Conservation (phyloP, 1,284 basidiomycete genomes). For the Irpex sp. region DNA sequence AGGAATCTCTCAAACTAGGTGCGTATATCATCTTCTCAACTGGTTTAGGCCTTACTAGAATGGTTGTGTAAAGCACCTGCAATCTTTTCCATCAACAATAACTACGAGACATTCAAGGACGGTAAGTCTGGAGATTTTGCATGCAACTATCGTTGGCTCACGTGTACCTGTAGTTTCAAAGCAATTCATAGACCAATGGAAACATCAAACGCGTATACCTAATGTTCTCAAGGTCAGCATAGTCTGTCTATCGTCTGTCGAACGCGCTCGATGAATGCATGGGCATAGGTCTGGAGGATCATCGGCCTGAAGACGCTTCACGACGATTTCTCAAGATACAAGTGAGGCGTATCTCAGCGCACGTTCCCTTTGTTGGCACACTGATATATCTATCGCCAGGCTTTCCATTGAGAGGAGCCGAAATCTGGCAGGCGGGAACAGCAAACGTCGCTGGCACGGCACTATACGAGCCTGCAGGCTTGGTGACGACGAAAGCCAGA, state of each 20-base stretch:
- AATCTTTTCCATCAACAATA: constrained; percentile 12
- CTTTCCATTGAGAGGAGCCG: constrained; percentile 9
- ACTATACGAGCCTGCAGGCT: constrained; percentile 11
- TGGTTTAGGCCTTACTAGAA: not conserved
- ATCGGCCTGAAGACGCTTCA: constrained; percentile 10
- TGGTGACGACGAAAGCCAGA: constrained; percentile 6
- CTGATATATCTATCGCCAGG: not conserved
- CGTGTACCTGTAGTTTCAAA: constrained; percentile 7
- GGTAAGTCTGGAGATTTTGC: constrained; percentile 3
- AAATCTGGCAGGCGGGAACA: constrained; percentile 7
- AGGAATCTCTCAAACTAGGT: constrained; percentile 11
- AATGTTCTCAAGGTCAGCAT: constrained; percentile 14
- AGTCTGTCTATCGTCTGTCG: not conserved
- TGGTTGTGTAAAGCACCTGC: constrained; percentile 13
- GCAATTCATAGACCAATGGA: constrained; percentile 19
- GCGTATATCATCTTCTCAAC: not conserved
- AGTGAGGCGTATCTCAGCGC: constrained; percentile 10
- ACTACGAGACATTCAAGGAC: constrained; percentile 4
- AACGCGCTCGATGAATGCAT: not conserved
- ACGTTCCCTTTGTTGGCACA: not conserved
- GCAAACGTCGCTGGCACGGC: constrained; percentile 12
- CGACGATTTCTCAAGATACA: constrained; percentile 20
- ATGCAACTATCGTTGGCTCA: no score
- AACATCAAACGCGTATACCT: constrained; percentile 16
- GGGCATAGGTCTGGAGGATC: constrained; percentile 23